Evolutionary conservation across 1,139 yeast genomes (phyloP).

Genomic region (Diutina siamensis): DNA sequence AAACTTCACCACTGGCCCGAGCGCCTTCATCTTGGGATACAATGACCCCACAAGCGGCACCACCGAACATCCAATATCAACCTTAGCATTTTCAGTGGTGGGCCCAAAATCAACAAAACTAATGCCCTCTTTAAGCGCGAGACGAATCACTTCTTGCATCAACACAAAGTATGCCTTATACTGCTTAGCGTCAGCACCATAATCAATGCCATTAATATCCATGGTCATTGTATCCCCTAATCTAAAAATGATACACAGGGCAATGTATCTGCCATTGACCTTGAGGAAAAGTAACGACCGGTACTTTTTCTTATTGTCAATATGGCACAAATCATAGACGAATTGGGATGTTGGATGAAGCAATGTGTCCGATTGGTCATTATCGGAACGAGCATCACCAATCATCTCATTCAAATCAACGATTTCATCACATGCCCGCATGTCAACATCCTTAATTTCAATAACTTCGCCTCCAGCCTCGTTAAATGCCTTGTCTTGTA

Average conservation of each 20-base stretch:
- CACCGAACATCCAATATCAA: constrained; percentile 27
- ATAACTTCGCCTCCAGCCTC: constrained; percentile 24
- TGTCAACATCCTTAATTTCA: constrained; percentile 14
- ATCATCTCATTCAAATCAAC: constrained; percentile 27
- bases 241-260: constrained; percentile 31
- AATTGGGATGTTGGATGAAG: constrained; percentile 22
- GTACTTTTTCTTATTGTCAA: constrained; percentile 15
- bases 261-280: constrained; percentile 23
- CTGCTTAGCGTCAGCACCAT: constrained; percentile 11
- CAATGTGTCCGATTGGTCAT: constrained; percentile 27
- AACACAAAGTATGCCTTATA: constrained; percentile 35
- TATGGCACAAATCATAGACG: constrained; percentile 18
- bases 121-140: constrained; percentile 26
- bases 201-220: constrained; percentile 31
- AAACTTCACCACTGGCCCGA: constrained; percentile 13
- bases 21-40: constrained; percentile 10
- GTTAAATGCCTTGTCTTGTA: constrained; percentile 22
- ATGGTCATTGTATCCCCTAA: constrained; percentile 34
- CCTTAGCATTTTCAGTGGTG: constrained; percentile 26
- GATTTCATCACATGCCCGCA: constrained; percentile 19
- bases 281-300: constrained; percentile 26
- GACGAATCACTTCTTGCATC: constrained; percentile 34
- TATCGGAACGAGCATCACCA: constrained; percentile 23
- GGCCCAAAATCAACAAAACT: constrained; percentile 33
- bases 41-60: constrained; percentile 25